Percentiles rank a stretch among this genome's conserved stretches.
These are phyloP conservation scores for Backusella tuberculispora DNA, from an alignment of 192 early-diverging fungal species.

Conservation along the genomic window DNA sequence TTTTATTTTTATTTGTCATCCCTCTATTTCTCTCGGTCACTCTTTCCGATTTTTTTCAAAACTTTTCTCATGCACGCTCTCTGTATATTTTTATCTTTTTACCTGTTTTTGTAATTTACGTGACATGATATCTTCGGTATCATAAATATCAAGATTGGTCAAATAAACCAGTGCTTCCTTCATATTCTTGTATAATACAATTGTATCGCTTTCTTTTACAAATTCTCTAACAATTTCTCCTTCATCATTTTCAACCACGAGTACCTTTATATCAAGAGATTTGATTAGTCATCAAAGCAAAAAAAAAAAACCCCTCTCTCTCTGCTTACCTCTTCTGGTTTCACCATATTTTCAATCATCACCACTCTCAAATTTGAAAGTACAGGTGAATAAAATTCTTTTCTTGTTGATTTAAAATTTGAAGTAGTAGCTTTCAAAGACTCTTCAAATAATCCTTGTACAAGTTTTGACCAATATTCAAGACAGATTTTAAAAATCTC, in stretches of 20 bases:
- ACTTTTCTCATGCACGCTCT: too few species aligned
- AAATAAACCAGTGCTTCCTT: slow-evolving; percentile 95
- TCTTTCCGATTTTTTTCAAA: too few species aligned
- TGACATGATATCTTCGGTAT: slow-evolving; percentile 96
- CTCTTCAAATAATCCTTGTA: slow-evolving; percentile 90
- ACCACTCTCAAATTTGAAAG: slow-evolving; percentile 87
- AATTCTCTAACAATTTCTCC: slow-evolving; percentile 98
- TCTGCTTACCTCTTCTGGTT: slow-evolving; percentile 88
- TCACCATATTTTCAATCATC: slow-evolving; percentile 99
- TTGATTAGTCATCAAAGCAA: background rate
- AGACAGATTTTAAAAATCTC: slow-evolving; percentile 98
- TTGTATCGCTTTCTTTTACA: slow-evolving; percentile 97
- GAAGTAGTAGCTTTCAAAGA: slow-evolving; percentile 39
- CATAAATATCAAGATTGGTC: slow-evolving; percentile 92
- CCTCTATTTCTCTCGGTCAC: background rate
- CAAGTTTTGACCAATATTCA: slow-evolving; percentile 96
- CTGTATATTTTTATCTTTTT: slow-evolving; percentile 6
- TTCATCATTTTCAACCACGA: slow-evolving; percentile 98
- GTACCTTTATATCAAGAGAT: too few species aligned
- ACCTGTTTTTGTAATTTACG: slow-evolving; percentile 90
- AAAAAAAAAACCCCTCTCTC: background rate
- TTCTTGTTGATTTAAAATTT: slow-evolving; percentile 47
- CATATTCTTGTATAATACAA: slow-evolving; percentile 97
- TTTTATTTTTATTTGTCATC: background rate
- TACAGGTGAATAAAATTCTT: slow-evolving; percentile 80